These are phyloP conservation scores for Talaromyces stipitatus DNA, from an alignment of 495 filamentous ascomycete genomes.

Conservation along the genomic window DNA sequence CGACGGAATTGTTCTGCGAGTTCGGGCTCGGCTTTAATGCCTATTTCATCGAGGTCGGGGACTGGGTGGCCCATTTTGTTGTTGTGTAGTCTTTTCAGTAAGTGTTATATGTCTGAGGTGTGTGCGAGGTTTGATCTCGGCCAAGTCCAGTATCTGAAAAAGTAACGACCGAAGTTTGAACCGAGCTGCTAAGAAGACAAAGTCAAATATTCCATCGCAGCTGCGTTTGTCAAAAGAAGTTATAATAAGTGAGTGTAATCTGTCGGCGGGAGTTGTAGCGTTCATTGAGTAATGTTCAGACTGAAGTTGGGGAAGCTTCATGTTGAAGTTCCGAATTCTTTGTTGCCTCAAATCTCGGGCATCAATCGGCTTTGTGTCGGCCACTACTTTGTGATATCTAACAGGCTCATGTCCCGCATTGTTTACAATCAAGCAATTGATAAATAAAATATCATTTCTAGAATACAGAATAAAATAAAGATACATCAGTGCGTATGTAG, in stretches of 20 bases:
- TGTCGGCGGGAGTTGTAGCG: not conserved
- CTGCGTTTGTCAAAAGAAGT: not conserved
- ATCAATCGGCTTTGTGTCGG: not conserved
- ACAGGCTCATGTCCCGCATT: not conserved
- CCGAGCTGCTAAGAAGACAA: not conserved
- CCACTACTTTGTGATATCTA: not conserved
- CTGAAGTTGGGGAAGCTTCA: not conserved
- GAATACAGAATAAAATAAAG: conserved; percentile 4
- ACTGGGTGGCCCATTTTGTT: conserved; percentile 35
- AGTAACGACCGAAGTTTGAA: not conserved
- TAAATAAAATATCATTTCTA: not conserved
- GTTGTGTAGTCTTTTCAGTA: not conserved
- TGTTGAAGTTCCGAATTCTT: not conserved
- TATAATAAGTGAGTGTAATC: not conserved
- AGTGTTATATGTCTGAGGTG: not conserved
- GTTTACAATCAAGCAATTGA: not conserved
- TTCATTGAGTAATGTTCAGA: not conserved
- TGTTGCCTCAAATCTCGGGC: conserved; percentile 9
- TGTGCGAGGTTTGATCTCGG: not conserved
- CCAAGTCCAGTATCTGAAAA: not conserved
- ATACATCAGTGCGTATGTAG: conserved; percentile 2
- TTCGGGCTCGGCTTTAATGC: conserved; percentile 52
- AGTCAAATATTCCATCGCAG: not conserved
- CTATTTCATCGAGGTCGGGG: conserved; percentile 42
- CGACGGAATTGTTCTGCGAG: conserved; percentile 54